phyloP scores from a whole-genome alignment of 257 asterid genomes.

The Scutellaria baicalensis region DNA sequence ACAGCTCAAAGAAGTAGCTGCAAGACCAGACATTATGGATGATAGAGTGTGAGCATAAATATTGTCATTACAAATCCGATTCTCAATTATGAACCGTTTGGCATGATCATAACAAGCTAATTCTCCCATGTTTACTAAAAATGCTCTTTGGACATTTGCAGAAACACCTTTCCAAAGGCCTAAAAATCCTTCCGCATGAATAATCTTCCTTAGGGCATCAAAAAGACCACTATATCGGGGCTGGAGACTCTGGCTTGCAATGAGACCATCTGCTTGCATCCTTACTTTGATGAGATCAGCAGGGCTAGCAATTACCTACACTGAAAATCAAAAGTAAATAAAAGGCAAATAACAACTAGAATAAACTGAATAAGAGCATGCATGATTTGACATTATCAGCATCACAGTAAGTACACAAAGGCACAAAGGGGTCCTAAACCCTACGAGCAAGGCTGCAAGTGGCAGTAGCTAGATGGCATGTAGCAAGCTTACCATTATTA shows the following conservation, averaged over 20 bases:
- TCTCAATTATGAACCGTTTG: constrained; percentile 44
- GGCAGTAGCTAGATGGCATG: neutral
- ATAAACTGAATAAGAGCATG: neutral
- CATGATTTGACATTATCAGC: neutral
- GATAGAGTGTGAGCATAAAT: constrained; percentile 75
- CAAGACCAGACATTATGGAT: constrained; percentile 68
- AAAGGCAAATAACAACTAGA: constrained; percentile 5
- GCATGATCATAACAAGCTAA: constrained; percentile 86
- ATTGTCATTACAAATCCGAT: constrained; percentile 54
- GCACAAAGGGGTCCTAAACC: neutral
- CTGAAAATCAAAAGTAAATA: constrained; percentile 19
- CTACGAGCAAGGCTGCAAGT: neutral
- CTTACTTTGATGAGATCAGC: constrained; percentile 91
- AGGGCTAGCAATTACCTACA: constrained; percentile 84
- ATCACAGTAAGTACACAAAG: neutral
- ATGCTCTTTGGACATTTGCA: constrained; percentile 79
- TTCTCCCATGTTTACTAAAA: constrained; percentile 90
- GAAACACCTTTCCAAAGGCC: constrained; percentile 86
- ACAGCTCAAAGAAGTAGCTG: constrained; percentile 75
- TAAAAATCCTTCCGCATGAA: constrained; percentile 44
- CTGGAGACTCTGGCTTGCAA: constrained; percentile 40
- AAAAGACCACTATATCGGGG: constrained; percentile 56
- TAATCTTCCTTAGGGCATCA: constrained; percentile 61
- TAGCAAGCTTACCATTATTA: too few species aligned
- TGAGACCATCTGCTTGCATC: constrained; percentile 74